Conservation (phyloP, 768 basidiomycete species). For the Kwoniella heveanensis region DNA sequence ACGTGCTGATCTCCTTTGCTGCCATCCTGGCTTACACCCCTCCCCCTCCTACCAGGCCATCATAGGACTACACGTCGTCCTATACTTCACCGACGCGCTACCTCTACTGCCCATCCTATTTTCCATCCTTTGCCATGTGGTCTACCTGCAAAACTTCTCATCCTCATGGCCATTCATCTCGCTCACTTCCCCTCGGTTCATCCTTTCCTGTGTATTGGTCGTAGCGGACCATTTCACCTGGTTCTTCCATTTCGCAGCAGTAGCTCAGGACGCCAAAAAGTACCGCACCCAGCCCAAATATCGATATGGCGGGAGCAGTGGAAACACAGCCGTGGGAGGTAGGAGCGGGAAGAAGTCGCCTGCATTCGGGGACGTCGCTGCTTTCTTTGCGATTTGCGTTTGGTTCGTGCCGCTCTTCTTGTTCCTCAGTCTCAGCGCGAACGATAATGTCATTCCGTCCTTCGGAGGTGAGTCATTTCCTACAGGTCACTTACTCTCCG, state of each 20-base stretch:
- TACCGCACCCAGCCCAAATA: slow-evolving; percentile 30
- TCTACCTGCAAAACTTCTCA: slow-evolving; percentile 94
- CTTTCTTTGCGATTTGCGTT: slow-evolving; percentile 61
- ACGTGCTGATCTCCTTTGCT: too few relatives aligned
- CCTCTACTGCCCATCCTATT: slow-evolving; percentile 74
- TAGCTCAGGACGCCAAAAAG: slow-evolving; percentile 51
- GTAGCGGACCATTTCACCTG: slow-evolving; percentile 90
- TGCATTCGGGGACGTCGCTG: slow-evolving; percentile 60
- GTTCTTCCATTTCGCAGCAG: slow-evolving; percentile 87
- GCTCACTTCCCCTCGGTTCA: slow-evolving; percentile 77
- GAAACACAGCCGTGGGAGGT: background rate
- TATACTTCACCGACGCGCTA: slow-evolving; percentile 78
- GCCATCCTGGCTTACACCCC: too few relatives aligned
- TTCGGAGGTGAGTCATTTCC: slow-evolving; percentile 36
- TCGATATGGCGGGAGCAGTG: slow-evolving; percentile 31
- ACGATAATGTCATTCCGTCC: slow-evolving; percentile 87
- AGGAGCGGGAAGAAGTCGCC: slow-evolving; percentile 24
- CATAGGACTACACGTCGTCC: slow-evolving; percentile 72
- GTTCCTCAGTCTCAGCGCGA: slow-evolving; percentile 93
- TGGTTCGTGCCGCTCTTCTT: slow-evolving; percentile 78
- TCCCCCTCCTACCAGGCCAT: slow-evolving; percentile 68
- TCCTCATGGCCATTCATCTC: slow-evolving; percentile 88
- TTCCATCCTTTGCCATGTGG: slow-evolving; percentile 77
- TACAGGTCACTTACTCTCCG: too few relatives aligned
- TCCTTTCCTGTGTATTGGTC: slow-evolving; percentile 81